Conservation (phyloP, 176 grass and related monocot species). For the Miscanthus lutarioriparius region DNA sequence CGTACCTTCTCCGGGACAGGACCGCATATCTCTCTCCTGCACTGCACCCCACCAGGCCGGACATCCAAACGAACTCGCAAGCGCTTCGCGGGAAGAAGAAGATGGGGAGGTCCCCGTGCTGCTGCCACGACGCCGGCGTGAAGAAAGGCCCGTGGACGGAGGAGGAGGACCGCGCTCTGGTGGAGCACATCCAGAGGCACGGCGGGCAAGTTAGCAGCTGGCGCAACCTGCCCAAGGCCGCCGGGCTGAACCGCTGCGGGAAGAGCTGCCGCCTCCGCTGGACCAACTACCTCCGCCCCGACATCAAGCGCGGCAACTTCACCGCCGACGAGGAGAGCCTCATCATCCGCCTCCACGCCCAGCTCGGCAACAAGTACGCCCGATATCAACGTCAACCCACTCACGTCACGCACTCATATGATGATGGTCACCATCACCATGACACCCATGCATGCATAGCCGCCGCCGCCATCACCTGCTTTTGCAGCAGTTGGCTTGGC, state of each 20-base stretch:
- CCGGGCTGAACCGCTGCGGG: conserved; percentile 72
- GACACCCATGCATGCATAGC: background rate
- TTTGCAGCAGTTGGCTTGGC: background rate
- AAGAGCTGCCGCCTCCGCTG: conserved; percentile 95
- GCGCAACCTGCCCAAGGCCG: conserved; percentile 55
- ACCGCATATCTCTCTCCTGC: background rate
- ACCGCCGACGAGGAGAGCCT: conserved; percentile 61
- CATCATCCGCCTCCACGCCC: conserved; percentile 69
- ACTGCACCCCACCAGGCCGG: background rate
- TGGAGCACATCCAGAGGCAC: conserved; percentile 50
- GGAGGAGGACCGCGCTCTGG: conserved; percentile 62
- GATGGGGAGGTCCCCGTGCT: conserved; percentile 71
- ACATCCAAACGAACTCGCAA: background rate
- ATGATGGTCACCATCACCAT: background rate
- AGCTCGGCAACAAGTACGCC: conserved; percentile 71
- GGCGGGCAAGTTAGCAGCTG: conserved; percentile 54
- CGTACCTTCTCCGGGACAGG: background rate
- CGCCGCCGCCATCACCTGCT: background rate
- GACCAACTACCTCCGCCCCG: conserved; percentile 89
- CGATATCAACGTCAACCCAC: no score
- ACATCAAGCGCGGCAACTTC: conserved; percentile 86
- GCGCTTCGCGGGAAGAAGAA: background rate
- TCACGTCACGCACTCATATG: background rate
- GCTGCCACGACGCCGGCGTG: conserved; percentile 51
- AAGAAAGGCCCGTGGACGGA: conserved; percentile 70